Conservation (phyloP, 768 basidiomycete species). For the Lyophyllum semitale region DNA sequence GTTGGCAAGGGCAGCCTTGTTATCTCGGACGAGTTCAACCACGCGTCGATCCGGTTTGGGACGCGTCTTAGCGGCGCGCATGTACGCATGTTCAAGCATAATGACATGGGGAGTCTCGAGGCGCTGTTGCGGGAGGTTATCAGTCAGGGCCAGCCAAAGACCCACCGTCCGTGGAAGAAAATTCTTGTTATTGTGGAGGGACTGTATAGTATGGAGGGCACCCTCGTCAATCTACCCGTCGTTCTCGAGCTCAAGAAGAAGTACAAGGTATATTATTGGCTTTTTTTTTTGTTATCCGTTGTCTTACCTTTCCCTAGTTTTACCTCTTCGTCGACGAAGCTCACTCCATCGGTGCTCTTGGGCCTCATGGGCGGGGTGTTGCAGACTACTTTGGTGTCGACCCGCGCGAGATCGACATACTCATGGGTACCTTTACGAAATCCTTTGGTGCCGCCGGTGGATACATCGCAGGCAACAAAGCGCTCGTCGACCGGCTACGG, state of each 20-base stretch:
- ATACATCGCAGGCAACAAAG: constrained; percentile 86
- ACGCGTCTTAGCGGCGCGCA: constrained; percentile 86
- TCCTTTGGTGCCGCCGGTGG: constrained; percentile 94
- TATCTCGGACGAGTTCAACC: constrained; percentile 97
- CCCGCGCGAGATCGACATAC: constrained; percentile 81
- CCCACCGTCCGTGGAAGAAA: constrained; percentile 99
- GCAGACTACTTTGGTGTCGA: constrained; percentile 90
- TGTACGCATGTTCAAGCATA: constrained; percentile 96
- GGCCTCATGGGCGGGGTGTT: constrained; percentile 92
- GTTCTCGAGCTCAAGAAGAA: constrained; percentile 87
- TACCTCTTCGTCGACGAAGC: constrained; percentile 96
- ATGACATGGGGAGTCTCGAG: constrained; percentile 87
- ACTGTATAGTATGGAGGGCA: constrained; percentile 99
- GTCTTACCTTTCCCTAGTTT: constrained; percentile 56
- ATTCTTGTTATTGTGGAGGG: constrained; percentile 95
- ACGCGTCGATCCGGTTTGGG: constrained; percentile 93
- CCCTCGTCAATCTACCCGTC: constrained; percentile 79
- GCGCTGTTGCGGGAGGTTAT: constrained; percentile 83
- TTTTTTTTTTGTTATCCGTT: not conserved
- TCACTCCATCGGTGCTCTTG: constrained; percentile 95
- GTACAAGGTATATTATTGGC: constrained; percentile 77
- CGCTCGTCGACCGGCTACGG: constrained; percentile 80
- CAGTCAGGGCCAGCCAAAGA: constrained; percentile 96
- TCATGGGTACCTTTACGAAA: constrained; percentile 99
- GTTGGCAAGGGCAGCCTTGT: constrained; percentile 90